phyloP scores from a whole-genome alignment of 768 basidiomycete species.

The Sarcodon aspratus region DNA sequence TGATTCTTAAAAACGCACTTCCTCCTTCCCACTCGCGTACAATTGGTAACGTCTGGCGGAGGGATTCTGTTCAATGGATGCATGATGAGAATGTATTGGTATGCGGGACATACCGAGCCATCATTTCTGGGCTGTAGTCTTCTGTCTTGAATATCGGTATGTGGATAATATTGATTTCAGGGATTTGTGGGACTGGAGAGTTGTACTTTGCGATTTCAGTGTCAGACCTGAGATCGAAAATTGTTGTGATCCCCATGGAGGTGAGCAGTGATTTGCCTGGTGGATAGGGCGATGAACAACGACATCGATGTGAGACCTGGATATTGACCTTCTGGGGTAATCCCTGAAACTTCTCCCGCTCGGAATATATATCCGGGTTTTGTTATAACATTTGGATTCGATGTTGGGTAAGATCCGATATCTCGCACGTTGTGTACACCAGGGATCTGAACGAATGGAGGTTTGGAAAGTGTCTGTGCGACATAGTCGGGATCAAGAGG shows the following conservation, averaged over 20 bases:
- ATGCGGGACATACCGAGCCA: conserved; percentile 59
- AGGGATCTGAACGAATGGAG: conserved; percentile 59
- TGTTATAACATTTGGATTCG: conserved; percentile 36
- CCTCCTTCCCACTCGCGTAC: conserved; percentile 72
- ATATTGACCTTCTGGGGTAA: conserved; percentile 55
- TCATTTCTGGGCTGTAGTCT: conserved; percentile 76
- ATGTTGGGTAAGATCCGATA: conserved; percentile 47
- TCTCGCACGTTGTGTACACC: conserved; percentile 72
- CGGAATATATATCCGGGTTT: conserved; percentile 51
- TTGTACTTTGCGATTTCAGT: conserved; percentile 70
- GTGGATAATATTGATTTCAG: conserved; percentile 48
- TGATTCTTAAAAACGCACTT: conserved; percentile 29
- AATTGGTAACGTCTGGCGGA: neutral
- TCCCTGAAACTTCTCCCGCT: conserved; percentile 60
- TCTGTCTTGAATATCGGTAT: conserved; percentile 55
- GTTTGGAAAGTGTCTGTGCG: conserved; percentile 47
- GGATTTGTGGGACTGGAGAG: conserved; percentile 49
- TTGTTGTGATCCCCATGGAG: conserved; percentile 49
- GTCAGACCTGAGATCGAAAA: conserved; percentile 75
- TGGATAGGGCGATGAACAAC: neutral
- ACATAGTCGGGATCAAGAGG: conserved; percentile 61
- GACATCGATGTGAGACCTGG: neutral
- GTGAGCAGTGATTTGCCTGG: conserved; percentile 48
- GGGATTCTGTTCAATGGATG: neutral
- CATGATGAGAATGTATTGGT: neutral